Evolutionary conservation across 2,329 filamentous ascomycete species (phyloP).

Genomic region (Colletotrichum euphorbiae): DNA sequence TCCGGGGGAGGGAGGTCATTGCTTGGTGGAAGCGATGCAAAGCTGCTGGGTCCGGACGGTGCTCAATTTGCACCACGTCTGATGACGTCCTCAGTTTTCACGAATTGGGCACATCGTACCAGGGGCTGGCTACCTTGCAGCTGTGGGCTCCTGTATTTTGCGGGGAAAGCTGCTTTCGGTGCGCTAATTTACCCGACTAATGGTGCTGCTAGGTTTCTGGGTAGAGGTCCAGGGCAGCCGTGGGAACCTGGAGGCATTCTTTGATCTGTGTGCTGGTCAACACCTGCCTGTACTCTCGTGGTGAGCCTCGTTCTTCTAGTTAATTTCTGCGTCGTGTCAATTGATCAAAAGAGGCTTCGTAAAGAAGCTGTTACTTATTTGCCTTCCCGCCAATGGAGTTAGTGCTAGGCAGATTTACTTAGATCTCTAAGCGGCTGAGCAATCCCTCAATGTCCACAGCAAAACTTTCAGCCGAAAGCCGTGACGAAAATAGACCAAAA

Average conservation of each 20-base stretch:
- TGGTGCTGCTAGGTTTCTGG: constrained; percentile 15
- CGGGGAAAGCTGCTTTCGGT: constrained; percentile 40
- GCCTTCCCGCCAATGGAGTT: no score
- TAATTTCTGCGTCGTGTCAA: no score
- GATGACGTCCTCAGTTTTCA: constrained; percentile 40
- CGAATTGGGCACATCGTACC: constrained; percentile 23
- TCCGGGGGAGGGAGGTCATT: constrained; percentile 30
- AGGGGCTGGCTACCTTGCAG: constrained; percentile 16
- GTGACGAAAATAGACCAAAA: no score
- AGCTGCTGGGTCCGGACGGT: constrained; percentile 29
- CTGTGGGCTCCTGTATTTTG: constrained; percentile 37
- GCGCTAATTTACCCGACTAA: constrained; percentile 35
- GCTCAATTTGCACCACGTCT: constrained; percentile 38
- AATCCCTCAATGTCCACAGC: no score
- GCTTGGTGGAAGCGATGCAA: constrained; percentile 28
- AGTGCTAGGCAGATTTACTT: no score
- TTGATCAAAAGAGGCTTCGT: no score
- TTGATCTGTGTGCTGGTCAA: no score
- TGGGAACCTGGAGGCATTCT: neutral
- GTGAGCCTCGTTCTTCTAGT: neutral
- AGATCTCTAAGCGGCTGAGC: no score
- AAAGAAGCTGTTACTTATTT: no score
- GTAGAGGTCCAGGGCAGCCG: neutral
- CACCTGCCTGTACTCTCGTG: neutral
- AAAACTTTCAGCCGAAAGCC: no score